Evolutionary conservation across 2,329 filamentous ascomycete genomes (phyloP).

Genomic region (Aspergillus flavus): DNA sequence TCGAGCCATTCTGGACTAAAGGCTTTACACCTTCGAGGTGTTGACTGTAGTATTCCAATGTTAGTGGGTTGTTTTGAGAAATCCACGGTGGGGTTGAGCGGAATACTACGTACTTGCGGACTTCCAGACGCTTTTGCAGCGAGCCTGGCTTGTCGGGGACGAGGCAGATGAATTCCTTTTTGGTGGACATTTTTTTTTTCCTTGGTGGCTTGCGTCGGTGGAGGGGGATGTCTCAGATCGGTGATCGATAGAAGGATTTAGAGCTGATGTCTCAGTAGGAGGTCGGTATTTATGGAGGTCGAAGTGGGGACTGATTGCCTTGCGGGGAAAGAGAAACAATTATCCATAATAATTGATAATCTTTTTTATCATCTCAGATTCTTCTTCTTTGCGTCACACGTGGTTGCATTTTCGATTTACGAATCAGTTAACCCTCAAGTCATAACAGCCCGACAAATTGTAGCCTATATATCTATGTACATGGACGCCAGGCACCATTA

Average conservation of each 20-base stretch:
- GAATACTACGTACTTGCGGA: conserved; percentile 33
- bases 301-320: conserved; percentile 2
- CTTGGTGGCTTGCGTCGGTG: not conserved
- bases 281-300: not conserved
- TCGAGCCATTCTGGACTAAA: conserved; percentile 56
- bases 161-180: conserved; percentile 69
- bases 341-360: not conserved
- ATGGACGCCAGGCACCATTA: conserved; percentile 8
- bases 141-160: conserved; percentile 67
- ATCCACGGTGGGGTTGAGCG: not conserved
- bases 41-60: conserved; percentile 27
- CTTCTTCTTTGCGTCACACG: not conserved
- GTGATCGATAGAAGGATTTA: not conserved
- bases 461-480: conserved; percentile 5
- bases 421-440: not conserved
- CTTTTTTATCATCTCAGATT: not conserved
- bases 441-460: conserved; percentile 11
- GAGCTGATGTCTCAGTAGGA: not conserved
- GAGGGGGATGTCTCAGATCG: not conserved
- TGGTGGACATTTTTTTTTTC: conserved; percentile 26
- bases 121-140: conserved; percentile 62
- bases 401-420: not conserved
- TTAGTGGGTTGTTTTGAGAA: not conserved
- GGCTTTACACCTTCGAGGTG: conserved; percentile 63
- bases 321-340: not conserved